These are phyloP conservation scores for Trypanosoma boissoni DNA, from an alignment of 208 protist species.

Conservation along the genomic window DNA sequence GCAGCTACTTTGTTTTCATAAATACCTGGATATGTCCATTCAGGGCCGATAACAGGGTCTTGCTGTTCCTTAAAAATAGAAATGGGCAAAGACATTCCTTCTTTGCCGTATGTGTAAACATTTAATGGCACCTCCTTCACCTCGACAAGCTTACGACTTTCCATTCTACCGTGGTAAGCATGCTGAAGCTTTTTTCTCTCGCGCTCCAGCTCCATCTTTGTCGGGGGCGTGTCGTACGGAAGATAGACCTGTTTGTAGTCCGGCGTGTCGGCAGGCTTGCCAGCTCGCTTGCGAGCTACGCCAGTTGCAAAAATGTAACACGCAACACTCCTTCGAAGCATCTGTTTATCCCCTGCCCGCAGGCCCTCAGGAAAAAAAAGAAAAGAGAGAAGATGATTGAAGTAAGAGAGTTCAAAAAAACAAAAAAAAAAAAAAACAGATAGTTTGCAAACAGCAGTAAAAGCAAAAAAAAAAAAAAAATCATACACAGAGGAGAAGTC, in stretches of 20 bases:
- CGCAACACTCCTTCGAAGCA: constrained; percentile 20
- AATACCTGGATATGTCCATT: constrained; percentile 91
- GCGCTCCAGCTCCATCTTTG: constrained; percentile 72
- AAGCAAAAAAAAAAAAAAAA: constrained; percentile 17
- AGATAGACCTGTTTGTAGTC: constrained; percentile 89
- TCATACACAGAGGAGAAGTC: no score
- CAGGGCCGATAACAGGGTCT: constrained; percentile 85
- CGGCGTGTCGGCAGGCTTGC: constrained; percentile 71
- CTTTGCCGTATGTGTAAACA: constrained; percentile 91
- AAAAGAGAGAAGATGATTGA: background rate
- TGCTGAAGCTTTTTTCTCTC: constrained; percentile 70
- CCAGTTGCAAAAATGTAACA: constrained; percentile 13
- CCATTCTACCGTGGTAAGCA: constrained; percentile 65
- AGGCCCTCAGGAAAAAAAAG: background rate
- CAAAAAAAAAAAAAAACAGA: constrained; percentile 6
- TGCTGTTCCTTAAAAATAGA: constrained; percentile 88
- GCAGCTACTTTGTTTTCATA: constrained; percentile 90
- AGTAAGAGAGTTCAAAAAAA: constrained; percentile 5
- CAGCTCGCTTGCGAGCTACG: constrained; percentile 59
- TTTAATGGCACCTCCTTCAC: constrained; percentile 89
- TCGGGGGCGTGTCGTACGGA: constrained; percentile 79
- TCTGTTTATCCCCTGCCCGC: background rate
- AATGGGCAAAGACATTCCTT: constrained; percentile 90
- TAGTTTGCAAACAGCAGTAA: constrained; percentile 6
- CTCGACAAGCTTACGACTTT: constrained; percentile 74